phyloP scores from a whole-genome alignment of 345 rosid species.

The Eucalyptus pauciflora region DNA sequence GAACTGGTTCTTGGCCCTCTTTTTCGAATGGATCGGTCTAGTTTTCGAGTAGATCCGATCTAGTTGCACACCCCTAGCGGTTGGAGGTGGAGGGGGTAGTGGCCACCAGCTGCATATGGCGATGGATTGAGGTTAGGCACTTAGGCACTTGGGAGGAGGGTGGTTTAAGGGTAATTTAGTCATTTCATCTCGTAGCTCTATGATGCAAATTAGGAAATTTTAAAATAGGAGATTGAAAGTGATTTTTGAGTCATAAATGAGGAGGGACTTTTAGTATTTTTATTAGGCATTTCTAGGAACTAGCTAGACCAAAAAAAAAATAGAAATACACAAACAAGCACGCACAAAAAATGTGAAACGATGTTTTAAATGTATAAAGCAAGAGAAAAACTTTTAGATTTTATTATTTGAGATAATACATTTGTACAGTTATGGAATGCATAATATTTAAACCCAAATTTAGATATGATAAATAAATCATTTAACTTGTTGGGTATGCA shows the following conservation, averaged over 20 bases:
- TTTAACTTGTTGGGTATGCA: background rate
- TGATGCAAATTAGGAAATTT: background rate
- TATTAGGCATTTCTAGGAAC: background rate
- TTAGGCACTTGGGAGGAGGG: background rate
- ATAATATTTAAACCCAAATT: background rate
- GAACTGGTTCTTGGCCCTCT: rapidly evolving
- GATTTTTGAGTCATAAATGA: background rate
- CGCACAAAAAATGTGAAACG: background rate
- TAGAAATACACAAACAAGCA: background rate
- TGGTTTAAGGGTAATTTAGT: background rate
- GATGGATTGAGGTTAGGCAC: background rate
- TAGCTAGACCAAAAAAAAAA: background rate
- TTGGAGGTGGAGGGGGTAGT: background rate
- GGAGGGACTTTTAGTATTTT: background rate
- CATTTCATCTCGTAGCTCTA: background rate
- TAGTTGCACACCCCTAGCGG: rapidly evolving
- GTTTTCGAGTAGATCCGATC: rapidly evolving
- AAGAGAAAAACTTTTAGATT: background rate
- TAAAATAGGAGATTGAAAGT: background rate
- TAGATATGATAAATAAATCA: background rate
- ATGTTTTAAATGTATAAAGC: background rate
- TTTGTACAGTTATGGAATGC: background rate
- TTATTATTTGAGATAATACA: background rate
- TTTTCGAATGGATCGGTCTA: rapidly evolving
- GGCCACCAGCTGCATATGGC: background rate